Percentiles rank a stretch among this genome's conserved stretches.
These are phyloP conservation scores for Falciphora oryzae DNA, from an alignment of 2,329 filamentous ascomycete genomes.

Conservation along the genomic window DNA sequence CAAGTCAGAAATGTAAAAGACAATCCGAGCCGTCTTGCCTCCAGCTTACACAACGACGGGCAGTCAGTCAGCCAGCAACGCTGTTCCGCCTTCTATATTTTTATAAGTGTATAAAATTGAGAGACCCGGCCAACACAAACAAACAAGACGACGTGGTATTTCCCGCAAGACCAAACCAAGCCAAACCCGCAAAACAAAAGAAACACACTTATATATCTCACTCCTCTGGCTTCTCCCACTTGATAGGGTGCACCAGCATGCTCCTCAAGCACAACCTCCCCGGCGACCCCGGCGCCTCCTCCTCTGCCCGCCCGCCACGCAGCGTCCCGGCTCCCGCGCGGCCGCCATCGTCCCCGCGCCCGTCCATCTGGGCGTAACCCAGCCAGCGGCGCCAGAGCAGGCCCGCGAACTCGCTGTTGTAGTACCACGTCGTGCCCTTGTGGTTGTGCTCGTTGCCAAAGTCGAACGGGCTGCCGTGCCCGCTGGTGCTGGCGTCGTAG, in stretches of 20 bases:
- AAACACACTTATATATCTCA: background rate
- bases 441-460: slow-evolving; percentile 74
- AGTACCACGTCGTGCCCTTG: slow-evolving; percentile 78
- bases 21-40: too few species aligned
- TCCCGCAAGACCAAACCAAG: background rate
- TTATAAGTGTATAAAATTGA: too few species aligned
- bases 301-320: slow-evolving; percentile 47
- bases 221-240: slow-evolving; percentile 48
- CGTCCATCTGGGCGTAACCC: slow-evolving; percentile 49
- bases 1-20: too few species aligned
- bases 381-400: slow-evolving; percentile 79
- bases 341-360: slow-evolving; percentile 43
- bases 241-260: slow-evolving; percentile 78
- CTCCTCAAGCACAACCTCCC: slow-evolving; percentile 74
- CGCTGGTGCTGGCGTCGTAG: slow-evolving; percentile 58
- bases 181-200: slow-evolving; percentile 2
- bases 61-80: too few species aligned
- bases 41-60: too few species aligned
- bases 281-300: slow-evolving; percentile 35
- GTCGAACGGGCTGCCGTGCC: slow-evolving; percentile 62
- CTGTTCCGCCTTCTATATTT: slow-evolving; percentile 12
- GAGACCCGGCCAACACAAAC: slow-evolving; percentile 11
- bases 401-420: slow-evolving; percentile 70
- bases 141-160: slow-evolving; percentile 20
- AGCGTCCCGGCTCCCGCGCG: slow-evolving; percentile 39